phyloP scores from a whole-genome alignment of 345 rosid species.

The Ricinus communis region DNA sequence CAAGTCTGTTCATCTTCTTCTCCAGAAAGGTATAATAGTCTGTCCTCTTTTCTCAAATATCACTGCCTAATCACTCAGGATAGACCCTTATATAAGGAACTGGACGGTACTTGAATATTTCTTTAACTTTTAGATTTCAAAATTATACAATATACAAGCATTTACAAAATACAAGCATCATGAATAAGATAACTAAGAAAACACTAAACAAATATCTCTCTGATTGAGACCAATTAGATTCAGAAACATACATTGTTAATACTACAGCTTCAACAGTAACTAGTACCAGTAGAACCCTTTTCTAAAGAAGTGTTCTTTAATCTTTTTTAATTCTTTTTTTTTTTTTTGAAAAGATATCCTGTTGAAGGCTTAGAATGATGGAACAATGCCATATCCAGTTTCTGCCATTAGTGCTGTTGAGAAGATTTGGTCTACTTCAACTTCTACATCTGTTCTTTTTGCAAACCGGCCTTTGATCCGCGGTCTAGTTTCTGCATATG shows the following conservation, averaged over 20 bases:
- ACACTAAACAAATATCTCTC: conserved; percentile 21
- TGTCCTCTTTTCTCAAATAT: too few relatives aligned
- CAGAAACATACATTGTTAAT: conserved; percentile 21
- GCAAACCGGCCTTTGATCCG: conserved; percentile 91
- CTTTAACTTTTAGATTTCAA: conserved; percentile 3
- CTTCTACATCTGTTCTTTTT: conserved; percentile 62
- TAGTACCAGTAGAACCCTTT: neutral
- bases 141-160: conserved; percentile 19
- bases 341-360: too few relatives aligned
- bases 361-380: conserved; percentile 48
- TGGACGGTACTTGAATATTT: neutral
- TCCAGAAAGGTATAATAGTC: too few relatives aligned
- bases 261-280: conserved; percentile 25
- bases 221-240: conserved; percentile 22
- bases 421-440: conserved; percentile 65
- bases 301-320: neutral
- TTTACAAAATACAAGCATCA: conserved; percentile 30
- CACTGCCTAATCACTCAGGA: too few relatives aligned
- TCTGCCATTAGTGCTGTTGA: conserved; percentile 52
- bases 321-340: too few relatives aligned
- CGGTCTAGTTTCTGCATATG: conserved; percentile 93
- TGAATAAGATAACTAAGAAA: conserved; percentile 18
- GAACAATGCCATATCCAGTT: conserved; percentile 68
- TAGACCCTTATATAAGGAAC: too few relatives aligned
- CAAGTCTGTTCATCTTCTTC: too few relatives aligned